A percentile compares a stretch with the other conserved stretches of the same genome.
phyloP scores from a whole-genome alignment of 768 basidiomycete genomes.

The Cubamyces sp. region DNA sequence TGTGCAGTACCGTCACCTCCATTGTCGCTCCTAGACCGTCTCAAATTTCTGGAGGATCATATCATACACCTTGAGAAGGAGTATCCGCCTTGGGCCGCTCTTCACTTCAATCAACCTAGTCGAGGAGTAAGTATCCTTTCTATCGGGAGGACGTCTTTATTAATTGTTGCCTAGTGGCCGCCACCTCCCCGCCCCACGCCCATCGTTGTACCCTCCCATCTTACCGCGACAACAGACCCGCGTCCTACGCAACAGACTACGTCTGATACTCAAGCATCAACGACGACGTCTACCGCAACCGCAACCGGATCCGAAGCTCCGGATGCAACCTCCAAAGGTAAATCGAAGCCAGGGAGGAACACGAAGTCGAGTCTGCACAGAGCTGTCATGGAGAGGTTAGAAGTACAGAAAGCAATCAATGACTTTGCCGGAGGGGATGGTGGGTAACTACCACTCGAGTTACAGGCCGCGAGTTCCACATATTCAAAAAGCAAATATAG shows the following conservation, averaged over 20 bases:
- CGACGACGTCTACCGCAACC: background rate
- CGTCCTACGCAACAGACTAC: background rate
- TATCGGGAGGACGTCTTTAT: background rate
- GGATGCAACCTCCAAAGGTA: slow-evolving; percentile 23
- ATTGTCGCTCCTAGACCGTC: slow-evolving; percentile 60
- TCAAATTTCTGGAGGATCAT: slow-evolving; percentile 78
- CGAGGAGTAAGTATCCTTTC: slow-evolving; percentile 61
- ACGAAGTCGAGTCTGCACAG: slow-evolving; percentile 67
- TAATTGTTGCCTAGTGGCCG: slow-evolving; percentile 63
- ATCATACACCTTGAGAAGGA: slow-evolving; percentile 77
- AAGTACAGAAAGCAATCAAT: slow-evolving; percentile 72
- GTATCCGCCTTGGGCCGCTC: slow-evolving; percentile 85
- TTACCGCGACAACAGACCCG: slow-evolving; percentile 40
- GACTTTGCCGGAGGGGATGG: slow-evolving; percentile 40
- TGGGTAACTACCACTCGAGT: background rate
- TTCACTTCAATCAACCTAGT: slow-evolving; percentile 87
- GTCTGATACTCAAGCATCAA: background rate
- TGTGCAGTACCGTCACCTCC: slow-evolving; percentile 71
- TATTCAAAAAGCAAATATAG: too few relatives aligned
- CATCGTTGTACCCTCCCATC: slow-evolving; percentile 74
- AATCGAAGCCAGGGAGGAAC: slow-evolving; percentile 36
- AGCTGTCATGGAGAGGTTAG: slow-evolving; percentile 74
- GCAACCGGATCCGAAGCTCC: slow-evolving; percentile 8
- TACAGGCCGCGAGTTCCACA: too few relatives aligned
- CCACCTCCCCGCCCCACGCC: slow-evolving; percentile 80